Percentiles rank a stretch among this genome's conserved stretches.
Conservation (phyloP, 2,329 filamentous ascomycete species). For the Thielaviopsis musarum region DNA sequence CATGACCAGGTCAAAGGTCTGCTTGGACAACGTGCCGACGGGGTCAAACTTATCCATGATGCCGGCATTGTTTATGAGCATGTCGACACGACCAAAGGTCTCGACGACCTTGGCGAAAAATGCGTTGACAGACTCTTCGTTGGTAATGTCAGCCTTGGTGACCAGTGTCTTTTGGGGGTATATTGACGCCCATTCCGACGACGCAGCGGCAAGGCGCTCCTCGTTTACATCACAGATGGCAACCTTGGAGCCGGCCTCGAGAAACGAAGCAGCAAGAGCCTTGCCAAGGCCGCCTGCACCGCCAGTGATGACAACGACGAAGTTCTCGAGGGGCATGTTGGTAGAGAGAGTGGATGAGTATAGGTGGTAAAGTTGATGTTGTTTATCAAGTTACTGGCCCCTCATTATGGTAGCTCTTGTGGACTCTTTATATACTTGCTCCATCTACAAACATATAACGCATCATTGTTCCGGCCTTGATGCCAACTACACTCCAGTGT, state of each 20-base stretch:
- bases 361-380: too few species aligned
- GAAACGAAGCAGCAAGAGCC: constrained; percentile 19
- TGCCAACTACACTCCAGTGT: too few species aligned
- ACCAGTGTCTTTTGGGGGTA: constrained; percentile 16
- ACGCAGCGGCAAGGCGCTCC: constrained; percentile 14
- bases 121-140: constrained; percentile 19
- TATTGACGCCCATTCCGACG: constrained; percentile 15
- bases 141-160: constrained; percentile 21
- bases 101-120: constrained; percentile 15
- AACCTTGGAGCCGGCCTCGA: constrained; percentile 18
- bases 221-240: constrained; percentile 21
- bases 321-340: not conserved
- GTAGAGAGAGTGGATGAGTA: not conserved
- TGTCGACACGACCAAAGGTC: constrained; percentile 23
- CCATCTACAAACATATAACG: too few species aligned
- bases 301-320: constrained; percentile 12
- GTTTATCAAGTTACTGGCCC: too few species aligned
- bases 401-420: too few species aligned
- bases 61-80: constrained; percentile 41
- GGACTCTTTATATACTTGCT: not conserved
- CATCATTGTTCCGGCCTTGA: too few species aligned
- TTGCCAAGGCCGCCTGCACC: constrained; percentile 14
- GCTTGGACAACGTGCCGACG: constrained; percentile 28
- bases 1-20: constrained; percentile 36
- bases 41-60: constrained; percentile 40